phyloP scores from a whole-genome alignment of 2,329 filamentous ascomycete genomes.

The Pestalotiopsis sp. region DNA sequence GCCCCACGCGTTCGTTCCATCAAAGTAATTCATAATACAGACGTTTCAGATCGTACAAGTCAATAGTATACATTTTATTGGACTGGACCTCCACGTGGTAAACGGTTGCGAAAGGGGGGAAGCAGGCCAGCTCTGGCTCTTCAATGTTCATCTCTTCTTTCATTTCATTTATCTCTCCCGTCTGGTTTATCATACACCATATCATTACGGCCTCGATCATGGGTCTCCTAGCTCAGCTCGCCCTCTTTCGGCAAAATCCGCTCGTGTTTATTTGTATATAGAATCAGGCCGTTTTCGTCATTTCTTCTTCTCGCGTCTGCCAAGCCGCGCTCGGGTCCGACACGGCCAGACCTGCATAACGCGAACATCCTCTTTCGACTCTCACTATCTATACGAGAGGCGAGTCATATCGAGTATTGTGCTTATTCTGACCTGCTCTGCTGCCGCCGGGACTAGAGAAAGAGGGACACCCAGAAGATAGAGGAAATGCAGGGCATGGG shows the following conservation, averaged over 20 bases:
- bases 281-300: background rate
- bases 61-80: background rate
- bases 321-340: background rate
- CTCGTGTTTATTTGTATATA: background rate
- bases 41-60: background rate
- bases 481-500: background rate
- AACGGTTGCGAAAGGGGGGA: background rate
- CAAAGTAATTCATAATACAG: background rate
- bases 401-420: too few relatives aligned
- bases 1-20: background rate
- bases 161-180: background rate
- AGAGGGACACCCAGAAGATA: too few relatives aligned
- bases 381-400: background rate
- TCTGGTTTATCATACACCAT: too few relatives aligned
- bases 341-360: background rate
- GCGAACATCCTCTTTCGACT: background rate
- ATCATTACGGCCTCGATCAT: too few relatives aligned
- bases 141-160: background rate
- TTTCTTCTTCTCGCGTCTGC: background rate
- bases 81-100: background rate
- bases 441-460: too few relatives aligned
- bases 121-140: background rate
- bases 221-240: too few relatives aligned
- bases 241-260: background rate
- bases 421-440: too few relatives aligned